A percentile compares a stretch with the other conserved stretches of the same genome.
These are phyloP conservation scores for Acanthamoeba triangularis DNA, from an alignment of 208 protist species.

Conservation along the genomic window DNA sequence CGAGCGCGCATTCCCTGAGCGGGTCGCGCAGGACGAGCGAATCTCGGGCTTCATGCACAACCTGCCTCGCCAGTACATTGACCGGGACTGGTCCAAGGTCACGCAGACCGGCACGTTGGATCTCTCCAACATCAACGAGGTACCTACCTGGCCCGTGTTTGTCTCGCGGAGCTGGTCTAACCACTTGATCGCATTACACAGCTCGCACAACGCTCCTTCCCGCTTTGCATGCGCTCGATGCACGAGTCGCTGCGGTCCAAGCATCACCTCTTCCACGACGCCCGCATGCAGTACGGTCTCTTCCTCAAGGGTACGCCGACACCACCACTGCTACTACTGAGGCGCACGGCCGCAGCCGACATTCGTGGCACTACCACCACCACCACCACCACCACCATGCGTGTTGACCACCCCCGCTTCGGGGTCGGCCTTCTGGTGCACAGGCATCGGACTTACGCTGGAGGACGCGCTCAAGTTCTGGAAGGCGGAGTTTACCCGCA, in stretches of 20 bases:
- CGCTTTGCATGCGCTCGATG: constrained; percentile 73
- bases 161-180: neutral
- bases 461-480: constrained; percentile 58
- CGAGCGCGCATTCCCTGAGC: constrained; percentile 1
- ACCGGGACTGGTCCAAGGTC: constrained; percentile 56
- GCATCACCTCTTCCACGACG: constrained; percentile 54
- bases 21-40: constrained; percentile 24
- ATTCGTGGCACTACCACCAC: no score
- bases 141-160: no score
- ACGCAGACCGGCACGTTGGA: neutral
- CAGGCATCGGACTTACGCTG: constrained; percentile 60
- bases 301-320: constrained; percentile 57
- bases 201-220: constrained; percentile 53
- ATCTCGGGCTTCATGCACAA: constrained; percentile 53
- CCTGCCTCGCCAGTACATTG: constrained; percentile 38
- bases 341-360: no score
- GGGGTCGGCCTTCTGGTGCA: no score
- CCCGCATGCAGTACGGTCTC: constrained; percentile 68
- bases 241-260: constrained; percentile 46
- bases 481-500: constrained; percentile 36
- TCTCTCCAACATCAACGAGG: constrained; percentile 25
- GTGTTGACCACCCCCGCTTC: no score
- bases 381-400: no score
- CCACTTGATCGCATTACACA: neutral
- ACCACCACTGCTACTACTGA: no score